phyloP scores from a whole-genome alignment of 176 grass and related monocot genomes.

The Luzula sylvatica region DNA sequence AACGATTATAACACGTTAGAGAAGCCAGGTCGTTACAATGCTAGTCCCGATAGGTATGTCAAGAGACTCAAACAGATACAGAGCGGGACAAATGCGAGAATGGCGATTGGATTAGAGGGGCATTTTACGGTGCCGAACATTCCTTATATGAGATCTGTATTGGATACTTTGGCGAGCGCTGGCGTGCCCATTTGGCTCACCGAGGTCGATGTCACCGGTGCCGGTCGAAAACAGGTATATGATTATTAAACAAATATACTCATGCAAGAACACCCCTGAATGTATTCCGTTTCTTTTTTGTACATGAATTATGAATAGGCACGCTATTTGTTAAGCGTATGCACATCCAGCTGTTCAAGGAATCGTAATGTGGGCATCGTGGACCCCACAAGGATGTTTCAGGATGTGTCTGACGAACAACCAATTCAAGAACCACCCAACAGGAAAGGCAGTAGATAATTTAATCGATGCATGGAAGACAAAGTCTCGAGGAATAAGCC shows the following conservation, averaged over 20 bases:
- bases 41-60: slow-evolving; percentile 43
- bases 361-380: slow-evolving; percentile 59
- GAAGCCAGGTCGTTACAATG: slow-evolving; percentile 23
- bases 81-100: slow-evolving; percentile 14
- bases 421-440: slow-evolving; percentile 54
- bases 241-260: no score
- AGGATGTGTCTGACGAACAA: slow-evolving; percentile 83
- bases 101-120: slow-evolving; percentile 70
- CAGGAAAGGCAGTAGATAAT: slow-evolving; percentile 57
- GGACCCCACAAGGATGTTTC: slow-evolving; percentile 49
- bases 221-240: slow-evolving; percentile 31
- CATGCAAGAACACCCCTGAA: no score
- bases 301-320: slow-evolving; percentile 46
- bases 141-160: slow-evolving; percentile 54
- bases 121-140: slow-evolving; percentile 67
- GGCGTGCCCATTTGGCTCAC: slow-evolving; percentile 81
- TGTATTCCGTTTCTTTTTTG: no score
- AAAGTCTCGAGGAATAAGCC: slow-evolving; percentile 20
- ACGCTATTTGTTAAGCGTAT: slow-evolving; percentile 62
- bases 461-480: slow-evolving; percentile 58
- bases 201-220: slow-evolving; percentile 50
- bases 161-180: slow-evolving; percentile 43
- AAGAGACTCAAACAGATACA: slow-evolving; percentile 49
- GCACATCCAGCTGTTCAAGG: slow-evolving; percentile 77
- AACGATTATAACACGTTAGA: slow-evolving; percentile 94